Base-by-base conservation (phyloP, 2,329 filamentous ascomycete species). In the Byssochlamys sp. region DNA sequence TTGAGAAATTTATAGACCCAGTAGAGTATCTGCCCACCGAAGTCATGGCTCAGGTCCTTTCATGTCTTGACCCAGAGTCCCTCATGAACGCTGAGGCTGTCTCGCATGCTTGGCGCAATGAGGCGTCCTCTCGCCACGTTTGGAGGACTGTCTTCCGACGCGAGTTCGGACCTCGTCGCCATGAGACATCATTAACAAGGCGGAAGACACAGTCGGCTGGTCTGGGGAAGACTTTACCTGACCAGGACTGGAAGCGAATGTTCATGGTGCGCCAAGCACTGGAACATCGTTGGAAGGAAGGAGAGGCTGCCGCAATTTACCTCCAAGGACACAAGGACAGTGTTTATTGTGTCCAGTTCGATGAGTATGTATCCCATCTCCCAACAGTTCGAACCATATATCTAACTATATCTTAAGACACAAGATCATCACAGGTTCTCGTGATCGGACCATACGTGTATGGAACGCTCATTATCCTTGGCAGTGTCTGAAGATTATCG, bases 261-360 rank as follows among this genome's bases (percentile, higher is more conserved):
- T 96, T 91, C 72, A 80, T 84, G 64, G 87, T 89, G 51, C 87
- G 89, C 64, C 82, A 86, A 59, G 82, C 88, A 61, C 81, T 99
- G 60, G 87, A 90, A 64, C 78, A 80, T 62, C 84, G 89, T 61
- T 99, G 94, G 94, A 86, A 84, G 65, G 78, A 85, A 54, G 88
- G 89, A 57, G 85, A 86, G 63, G 89, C 91, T 7, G 86, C 84
- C 52, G 87, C 90, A 0, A 85, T 95, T 57, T 97, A 96, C 72
- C 81, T 99, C 25, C 90, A 94, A 66, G 94, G 94, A 1, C 94
- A 99, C 71, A 86, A 86, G 27, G 94, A 99, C 72, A 96, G 91
- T 63, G 95, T 99, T 58, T 99, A 99, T 76, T 99, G 94, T 73
- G 84, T 95, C 57, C 94, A 99, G 70, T 99, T 97, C 71, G 94